Evolutionary conservation across 73 alveolate genomes (phyloP), one percentile per base, ranked within the genome.

Genomic region (Paramecium caudatum): DNA sequence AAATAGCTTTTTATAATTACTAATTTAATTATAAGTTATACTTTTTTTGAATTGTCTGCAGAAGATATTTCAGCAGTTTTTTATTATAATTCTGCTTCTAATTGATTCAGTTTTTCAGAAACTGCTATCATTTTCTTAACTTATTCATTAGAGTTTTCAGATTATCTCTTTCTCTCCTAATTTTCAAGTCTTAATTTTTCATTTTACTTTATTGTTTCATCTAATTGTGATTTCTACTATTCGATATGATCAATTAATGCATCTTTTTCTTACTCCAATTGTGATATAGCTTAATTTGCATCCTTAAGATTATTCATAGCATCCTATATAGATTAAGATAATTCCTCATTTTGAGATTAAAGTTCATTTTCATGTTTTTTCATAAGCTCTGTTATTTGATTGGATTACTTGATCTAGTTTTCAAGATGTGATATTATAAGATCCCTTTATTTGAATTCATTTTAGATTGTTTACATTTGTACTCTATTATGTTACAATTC

Each of bases 391-490:
- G 27, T 65, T 65, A 65, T 65, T 65, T 65, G 39, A 65, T 65
- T 65, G 2, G 50, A 65, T 36, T 65, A 65, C 34, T 65, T 65
- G 7, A 65, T 15, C 17, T 30, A 65, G 34, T 65, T 65, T 15
- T 65, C 83, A 32, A 65, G 34, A 65, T 65, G 83, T n/a, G 5
- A 65, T 13, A 65, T 65, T 32, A 65, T 65, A 32, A 16, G 16
- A 65, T 65, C 83, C 39, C 49, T 65, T 16, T 65, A 65, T 65
- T 65, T 65, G 34, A 33, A 65, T 65, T 65, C 83, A 65, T 65
- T 65, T 65, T 65, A 65, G 3, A 65, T 65, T 3, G 83, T 65
- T 15, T 65, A 65, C 83, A 65, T 65, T 36, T 65, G 34, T 4
- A 65, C 83, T 65, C 21, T 65, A n/a, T 65, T 65, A 21, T 65